Evolutionary conservation across 495 filamentous ascomycete genomes (phyloP), one percentile per base, ranked within the genome.

Genomic region (Penicillium bovifimosum): DNA sequence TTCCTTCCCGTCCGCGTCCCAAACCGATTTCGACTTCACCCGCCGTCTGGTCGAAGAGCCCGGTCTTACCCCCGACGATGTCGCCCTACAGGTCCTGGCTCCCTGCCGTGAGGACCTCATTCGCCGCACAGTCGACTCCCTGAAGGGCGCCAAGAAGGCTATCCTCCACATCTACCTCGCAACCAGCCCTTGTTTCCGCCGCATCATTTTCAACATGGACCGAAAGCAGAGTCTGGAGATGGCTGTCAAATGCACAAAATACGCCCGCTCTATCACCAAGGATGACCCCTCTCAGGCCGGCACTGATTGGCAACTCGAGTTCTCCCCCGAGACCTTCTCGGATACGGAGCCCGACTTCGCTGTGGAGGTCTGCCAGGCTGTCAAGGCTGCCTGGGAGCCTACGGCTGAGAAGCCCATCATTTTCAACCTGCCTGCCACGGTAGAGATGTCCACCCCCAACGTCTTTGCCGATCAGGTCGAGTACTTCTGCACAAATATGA

Each of bases 381-480:
- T 96, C 53, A 97, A 96, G 78, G 84, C 76, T n/a, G 91, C 91
- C 1, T 98, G 93, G 93, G 91, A 76, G 47, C 92, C 93, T 6
- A 81, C 84, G 0, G 84, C 73, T 16, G 79, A 91, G 65, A 85
- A 86, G 61, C 89, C 86, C 13, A 93, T 98, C 61, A 92, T 98
- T 65, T 96, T 98, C 80, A 98, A 98, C 70, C 80, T 98, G 28
- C 93, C 93, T 9, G 93, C 93, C 7, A 97, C 93, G 0, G 93
- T 98, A 16, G 93, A 97, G 71, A 86, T 96, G 86, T 72, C 90
- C 2, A 98, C 93, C 2, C 93, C 93, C 16, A 98, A 98, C 62
- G 80, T 96, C 44, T 98, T 95, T 64, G 93, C 93, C 26, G 93
- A 98, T 69, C 90, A 95, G 71, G 87, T 98, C 56, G 93, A 98